Evolutionary conservation across 1,284 basidiomycete species (phyloP), one percentile per base, ranked within the genome.

Genomic region (Ceratobasidium theobromae): DNA sequence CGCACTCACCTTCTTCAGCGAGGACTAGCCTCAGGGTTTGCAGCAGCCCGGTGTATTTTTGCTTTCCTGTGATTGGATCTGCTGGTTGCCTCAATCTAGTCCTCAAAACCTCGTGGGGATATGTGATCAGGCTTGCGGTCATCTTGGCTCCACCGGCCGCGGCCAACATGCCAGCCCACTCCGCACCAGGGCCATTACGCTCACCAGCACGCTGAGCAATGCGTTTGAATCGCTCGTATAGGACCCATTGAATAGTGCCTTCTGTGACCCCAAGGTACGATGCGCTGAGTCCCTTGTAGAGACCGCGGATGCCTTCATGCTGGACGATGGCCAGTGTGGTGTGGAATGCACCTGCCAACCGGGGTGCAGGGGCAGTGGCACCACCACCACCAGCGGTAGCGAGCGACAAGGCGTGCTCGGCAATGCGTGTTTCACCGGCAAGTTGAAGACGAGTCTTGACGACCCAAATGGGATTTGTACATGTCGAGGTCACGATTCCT

Each of bases 391-490:
- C 40, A 25, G 35, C 30, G 4, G 55, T 58, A 5, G 55, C 55
- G 3, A 58, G 32, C 12, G 40, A 46, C 27, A 58, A 32, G 11
- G 55, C 55, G 21, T 40, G 55, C 30, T 58, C 55, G 2, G 43
- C 55, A 25, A 64, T 53, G 30, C 48, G 33, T 27, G 41, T 52
- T 9, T 53, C 33, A 28, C 30, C 46, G 9, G 76, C 75, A 30
- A 95, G 85, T 75, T 99, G 96, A 55, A 98, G 74, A 1, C 96
- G 86, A 38, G 96, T 99, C 77, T 98, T 98, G 71, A 99, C 92
- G 41, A 99, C 95, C 96, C 96, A 99, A 49, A 99, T 97, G 0
- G 96, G 96, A 75, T 98, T 98, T 16, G 96, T 98, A 9, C 86
- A 92, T 0, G 93, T 90, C 0, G 95, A 85, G 0, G 96, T 99